Evolutionary conservation across 768 basidiomycete species (phyloP), one percentile per base, ranked within the genome.

Genomic region (Lyophyllum atratum): DNA sequence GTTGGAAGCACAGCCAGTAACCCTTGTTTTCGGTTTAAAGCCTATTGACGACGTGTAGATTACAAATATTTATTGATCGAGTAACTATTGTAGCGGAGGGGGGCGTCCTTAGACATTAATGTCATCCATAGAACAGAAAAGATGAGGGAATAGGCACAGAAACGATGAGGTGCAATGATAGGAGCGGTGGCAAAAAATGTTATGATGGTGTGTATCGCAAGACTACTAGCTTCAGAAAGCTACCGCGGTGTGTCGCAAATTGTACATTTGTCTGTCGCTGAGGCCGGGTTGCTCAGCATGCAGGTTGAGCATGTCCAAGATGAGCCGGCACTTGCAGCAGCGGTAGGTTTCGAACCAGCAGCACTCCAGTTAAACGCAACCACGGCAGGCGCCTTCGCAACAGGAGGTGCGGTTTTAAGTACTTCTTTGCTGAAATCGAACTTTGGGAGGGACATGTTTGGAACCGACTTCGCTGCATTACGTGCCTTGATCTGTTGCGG

Each of bases 241-340:
- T 45, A 77, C 47, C 77, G 76, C 48, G 74, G 71, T 12, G 68
- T 40, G 11, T 81, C 80, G 55, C 83, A 85, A 46, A 80, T 53
- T 17, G 61, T 64, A 68, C 84, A 85, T 64, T 84, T 78, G 4
- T 70, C 72, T 29, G 61, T 66, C 34, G 70, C 77, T 21, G 70
- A 69, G 19, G 74, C 72, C 19, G 77, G 73, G 66, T 85, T 90
- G 42, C 66, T 59, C 50, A 86, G 62, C 66, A 70, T 73, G 58
- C 90, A 92, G 3, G 68, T 61, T 0, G 68, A 70, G 65, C 89
- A 92, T 15, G 61, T 80, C 89, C 89, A 91, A n/a, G 59, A 62
- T 17, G 61, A 59, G 48, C 65, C 63, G 21, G 62, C 69, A 45
- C 61, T 65, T 5, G 56, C 58, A 12, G 65, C 52, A 2, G 71